phyloP scores from a whole-genome alignment of 208 protist species.

The Trypanosoma rangeli region DNA sequence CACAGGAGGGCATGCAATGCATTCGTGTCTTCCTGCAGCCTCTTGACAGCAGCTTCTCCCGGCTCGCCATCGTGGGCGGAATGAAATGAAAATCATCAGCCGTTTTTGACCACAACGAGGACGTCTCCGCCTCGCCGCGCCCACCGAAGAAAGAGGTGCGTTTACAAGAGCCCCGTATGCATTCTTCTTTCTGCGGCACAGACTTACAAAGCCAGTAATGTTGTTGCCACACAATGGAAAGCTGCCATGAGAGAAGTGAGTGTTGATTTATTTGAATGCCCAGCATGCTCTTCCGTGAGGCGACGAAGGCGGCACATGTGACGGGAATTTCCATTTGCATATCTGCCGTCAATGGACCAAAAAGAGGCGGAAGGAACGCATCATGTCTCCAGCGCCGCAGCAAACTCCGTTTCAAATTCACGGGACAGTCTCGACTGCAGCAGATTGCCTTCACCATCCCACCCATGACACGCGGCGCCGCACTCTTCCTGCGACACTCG shows the following conservation, averaged over 20 bases:
- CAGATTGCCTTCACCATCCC: neutral
- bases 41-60: neutral
- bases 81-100: neutral
- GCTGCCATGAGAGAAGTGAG: constrained; percentile 2
- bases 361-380: constrained; percentile 12
- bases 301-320: constrained; percentile 7
- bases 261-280: constrained; percentile 10
- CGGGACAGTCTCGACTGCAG: neutral
- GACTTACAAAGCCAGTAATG: constrained; percentile 9
- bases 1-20: neutral
- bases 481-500: neutral
- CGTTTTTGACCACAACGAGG: neutral
- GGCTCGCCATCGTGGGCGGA: neutral
- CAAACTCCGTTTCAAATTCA: constrained; percentile 17
- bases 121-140: neutral
- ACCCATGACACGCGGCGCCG: neutral
- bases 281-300: constrained; percentile 3
- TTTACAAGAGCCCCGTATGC: neutral
- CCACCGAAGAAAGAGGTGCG: neutral
- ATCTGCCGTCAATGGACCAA: constrained; percentile 5
- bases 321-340: constrained; percentile 4
- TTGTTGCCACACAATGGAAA: constrained; percentile 5
- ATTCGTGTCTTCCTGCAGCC: neutral
- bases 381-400: neutral
- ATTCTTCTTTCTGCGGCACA: neutral